Evolutionary conservation across 345 rosid genomes (phyloP).

Genomic region (Eucalyptus marginata): DNA sequence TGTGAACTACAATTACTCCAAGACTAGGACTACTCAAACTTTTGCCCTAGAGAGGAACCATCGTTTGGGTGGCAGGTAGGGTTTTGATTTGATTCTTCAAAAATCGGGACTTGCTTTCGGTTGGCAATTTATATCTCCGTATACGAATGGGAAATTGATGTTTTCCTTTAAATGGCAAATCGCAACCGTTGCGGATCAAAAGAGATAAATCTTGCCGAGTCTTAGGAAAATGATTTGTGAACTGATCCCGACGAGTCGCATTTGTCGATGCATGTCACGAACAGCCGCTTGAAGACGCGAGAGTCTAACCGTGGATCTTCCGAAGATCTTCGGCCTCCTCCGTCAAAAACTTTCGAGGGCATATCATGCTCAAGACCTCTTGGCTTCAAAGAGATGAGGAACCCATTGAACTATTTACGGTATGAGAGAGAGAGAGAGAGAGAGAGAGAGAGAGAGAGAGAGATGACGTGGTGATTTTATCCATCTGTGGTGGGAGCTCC

Average conservation of each 20-base stretch:
- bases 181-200: no score
- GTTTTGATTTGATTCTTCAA: not conserved
- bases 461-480: not conserved
- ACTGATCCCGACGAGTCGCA: not conserved
- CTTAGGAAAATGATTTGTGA: not conserved
- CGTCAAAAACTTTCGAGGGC: not conserved
- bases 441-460: not conserved
- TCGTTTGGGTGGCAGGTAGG: not conserved
- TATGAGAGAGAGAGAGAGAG: not conserved
- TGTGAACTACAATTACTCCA: not conserved
- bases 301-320: not conserved
- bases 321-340: not conserved
- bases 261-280: not conserved
- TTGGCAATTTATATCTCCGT: not conserved
- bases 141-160: not conserved
- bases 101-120: not conserved
- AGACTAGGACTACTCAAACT: not conserved
- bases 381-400: not conserved
- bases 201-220: no score
- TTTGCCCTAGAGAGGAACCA: not conserved
- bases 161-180: not conserved
- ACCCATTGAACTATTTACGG: not conserved
- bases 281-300: not conserved
- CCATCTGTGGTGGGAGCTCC: not conserved
- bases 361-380: not conserved